Base-by-base conservation (phyloP, 768 basidiomycete genomes). In the Melanogaster broomeanus region DNA sequence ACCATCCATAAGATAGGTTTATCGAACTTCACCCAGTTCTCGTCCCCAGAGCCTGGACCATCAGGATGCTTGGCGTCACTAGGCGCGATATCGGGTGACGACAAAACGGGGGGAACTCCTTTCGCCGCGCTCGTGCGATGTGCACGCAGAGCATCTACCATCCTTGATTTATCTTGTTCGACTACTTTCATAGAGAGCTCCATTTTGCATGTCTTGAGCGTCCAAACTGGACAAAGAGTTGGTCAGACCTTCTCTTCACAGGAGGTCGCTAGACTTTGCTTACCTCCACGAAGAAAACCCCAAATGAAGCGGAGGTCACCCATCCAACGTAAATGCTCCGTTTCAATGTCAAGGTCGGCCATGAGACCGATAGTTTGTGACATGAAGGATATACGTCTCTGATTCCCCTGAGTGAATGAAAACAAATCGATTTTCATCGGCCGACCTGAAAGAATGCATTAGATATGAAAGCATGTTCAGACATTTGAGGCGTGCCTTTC, bases 271-370 rank as follows among this genome's bases (percentile, higher is more conserved):
- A 2, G 13, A 9, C 16, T 28, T 19, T 7, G 64, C 83, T 55
- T 62, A 90, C 90, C 60, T 66, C 86, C 89, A 44, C 81, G 76
- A 3, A 94, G 62, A 62, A 82, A 82, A 9, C 93, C 93, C 52
- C 81, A 72, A 27, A 86, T 65, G 66, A 95, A 95, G 9, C 93
- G 85, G 12, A 77, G 73, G 61, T 87, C 87, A 10, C 93, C 93
- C 85, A 95, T 85, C 86, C 88, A 93, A 9, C 91, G 81, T 37
- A 94, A 68, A 59, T 90, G 73, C 53, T 94, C 92, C 2, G 93
- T 95, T 49, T 87, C 87, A 40, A 90, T 70, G 69, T 93, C 92
- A 35, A 92, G 52, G 55, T 94, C 90, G 3, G 93, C 90, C 83
- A 93, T 88, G 28, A 95, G 74, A 3, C 93, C 93, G 19, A 90